A percentile compares a stretch with the other conserved stretches of the same genome.
Evolutionary conservation across 805 yeast genomes (phyloP).

Genomic region (Myxozyma kluyveri): DNA sequence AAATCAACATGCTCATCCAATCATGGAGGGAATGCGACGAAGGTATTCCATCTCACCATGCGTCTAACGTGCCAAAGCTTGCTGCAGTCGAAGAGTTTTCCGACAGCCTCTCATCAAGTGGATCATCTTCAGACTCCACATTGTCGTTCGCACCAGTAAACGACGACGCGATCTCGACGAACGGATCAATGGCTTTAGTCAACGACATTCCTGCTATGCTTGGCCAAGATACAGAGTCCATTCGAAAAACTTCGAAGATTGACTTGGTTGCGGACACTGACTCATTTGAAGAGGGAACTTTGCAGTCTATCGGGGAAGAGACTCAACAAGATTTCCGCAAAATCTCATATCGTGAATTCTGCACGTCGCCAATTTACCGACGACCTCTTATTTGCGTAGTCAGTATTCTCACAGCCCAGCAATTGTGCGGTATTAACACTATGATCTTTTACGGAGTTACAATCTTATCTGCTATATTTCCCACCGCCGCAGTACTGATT

Average conservation of each 20-base stretch:
- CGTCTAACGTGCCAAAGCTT: not conserved
- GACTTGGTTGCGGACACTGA: not conserved
- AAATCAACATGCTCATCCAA: constrained; percentile 22
- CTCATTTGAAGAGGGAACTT: constrained; percentile 26
- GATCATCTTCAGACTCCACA: constrained; percentile 20
- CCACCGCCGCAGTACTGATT: constrained; percentile 64
- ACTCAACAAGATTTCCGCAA: constrained; percentile 17
- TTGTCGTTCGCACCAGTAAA: too few relatives aligned
- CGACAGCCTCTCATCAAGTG: not conserved
- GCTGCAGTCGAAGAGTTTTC: not conserved
- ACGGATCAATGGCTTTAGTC: constrained; percentile 11
- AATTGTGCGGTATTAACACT: constrained; percentile 88
- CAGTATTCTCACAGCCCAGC: constrained; percentile 77
- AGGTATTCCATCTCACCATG: not conserved
- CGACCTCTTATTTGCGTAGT: constrained; percentile 66
- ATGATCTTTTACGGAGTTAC: constrained; percentile 92
- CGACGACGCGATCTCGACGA: too few relatives aligned
- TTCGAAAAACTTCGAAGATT: not conserved
- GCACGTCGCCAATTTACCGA: constrained; percentile 50
- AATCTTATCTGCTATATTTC: constrained; percentile 68
- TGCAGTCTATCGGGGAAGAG: constrained; percentile 23
- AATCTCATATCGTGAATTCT: constrained; percentile 42
- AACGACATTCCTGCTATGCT: constrained; percentile 7
- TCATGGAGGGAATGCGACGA: constrained; percentile 19
- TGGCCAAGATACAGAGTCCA: not conserved